Base-by-base conservation (phyloP, 352 stramenopile species). In the Phytophthora megakarya region DNA sequence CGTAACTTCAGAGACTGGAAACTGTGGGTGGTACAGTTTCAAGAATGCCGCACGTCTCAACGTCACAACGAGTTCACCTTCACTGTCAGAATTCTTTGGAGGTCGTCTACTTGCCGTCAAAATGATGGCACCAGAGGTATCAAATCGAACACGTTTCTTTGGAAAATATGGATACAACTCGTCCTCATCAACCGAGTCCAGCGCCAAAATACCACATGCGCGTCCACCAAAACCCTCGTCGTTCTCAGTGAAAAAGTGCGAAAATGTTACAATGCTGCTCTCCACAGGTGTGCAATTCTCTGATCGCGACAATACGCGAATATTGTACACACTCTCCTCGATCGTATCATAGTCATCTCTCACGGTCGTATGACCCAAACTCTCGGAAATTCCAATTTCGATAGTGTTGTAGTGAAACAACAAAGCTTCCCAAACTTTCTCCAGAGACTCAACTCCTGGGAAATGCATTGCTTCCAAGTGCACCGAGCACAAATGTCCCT, bases 361-460 rank as follows among this genome's bases (percentile, higher is more conserved):
- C 37, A 78, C 43, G 1, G 70, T 73, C 22, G 68, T 54, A 18
- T 78, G 61, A 3, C 75, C 75, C 22, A 76, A 52, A 22, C 48
- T 48, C 43, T 78, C 69, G 1, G 73, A 76, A 11, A 81, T 76
- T 15, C 51, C 66, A 22, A 81, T 81, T 51, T 81, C 73, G 9
- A 78, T 73, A 50, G 75, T 78, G 23, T 49, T 61, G 48, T 76
- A 51, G 48, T 72, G 69, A 45, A 72, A 76, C 18, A 72, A 38
- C 23, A 81, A 45, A 8, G 69, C 73, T 7, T 78, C 61, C 46
- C 60, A 78, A 10, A 81, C 69, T 30, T 73, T 60, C 21, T 69
- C 37, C 1, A 81, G 26, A 4, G 61, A 70, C 19, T 60, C 35
- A 2, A 78, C 70, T 9, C 47, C 55, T n/a, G 37, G 45, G 21